Percentiles rank a stretch among this genome's conserved stretches.
Evolutionary conservation across 768 basidiomycete species (phyloP).

Genomic region (Nidula microcarpa): DNA sequence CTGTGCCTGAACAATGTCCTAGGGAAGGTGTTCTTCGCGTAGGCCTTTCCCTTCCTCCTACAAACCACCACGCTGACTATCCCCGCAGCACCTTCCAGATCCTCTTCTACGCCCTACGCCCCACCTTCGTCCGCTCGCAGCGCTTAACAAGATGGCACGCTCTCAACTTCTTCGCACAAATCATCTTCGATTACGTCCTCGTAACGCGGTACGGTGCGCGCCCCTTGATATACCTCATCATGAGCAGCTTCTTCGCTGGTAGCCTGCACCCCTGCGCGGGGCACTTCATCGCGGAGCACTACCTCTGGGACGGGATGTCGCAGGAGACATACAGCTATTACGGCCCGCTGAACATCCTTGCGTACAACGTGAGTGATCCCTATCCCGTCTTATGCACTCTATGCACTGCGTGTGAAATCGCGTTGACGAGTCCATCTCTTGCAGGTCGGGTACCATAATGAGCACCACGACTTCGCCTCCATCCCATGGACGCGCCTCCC

Average conservation of each 20-base stretch:
- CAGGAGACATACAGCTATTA: slow-evolving; percentile 99
- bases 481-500: slow-evolving; percentile 94
- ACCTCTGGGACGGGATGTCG: slow-evolving; percentile 85
- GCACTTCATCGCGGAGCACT: slow-evolving; percentile 98
- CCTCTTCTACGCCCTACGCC: slow-evolving; percentile 95
- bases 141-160: slow-evolving; percentile 80
- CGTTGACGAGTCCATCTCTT: slow-evolving; percentile 3
- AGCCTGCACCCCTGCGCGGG: slow-evolving; percentile 94
- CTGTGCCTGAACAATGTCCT: slow-evolving; percentile 89
- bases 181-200: slow-evolving; percentile 71
- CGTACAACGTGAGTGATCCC: slow-evolving; percentile 76
- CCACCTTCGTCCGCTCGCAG: slow-evolving; percentile 87
- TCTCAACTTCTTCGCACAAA: slow-evolving; percentile 67
- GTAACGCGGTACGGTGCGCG: slow-evolving; percentile 37
- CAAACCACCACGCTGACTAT: not conserved
- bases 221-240: slow-evolving; percentile 77
- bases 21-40: slow-evolving; percentile 99
- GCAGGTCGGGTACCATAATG: slow-evolving; percentile 97
- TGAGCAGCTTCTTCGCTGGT: slow-evolving; percentile 94
- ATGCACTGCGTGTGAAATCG: slow-evolving; percentile 1
- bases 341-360: slow-evolving; percentile 82
- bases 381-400: not conserved
- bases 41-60: slow-evolving; percentile 21
- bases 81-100: slow-evolving; percentile 87
- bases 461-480: slow-evolving; percentile 98